Evolutionary conservation across 2,329 filamentous ascomycete genomes (phyloP).

Genomic region (Nothopassalora personata): DNA sequence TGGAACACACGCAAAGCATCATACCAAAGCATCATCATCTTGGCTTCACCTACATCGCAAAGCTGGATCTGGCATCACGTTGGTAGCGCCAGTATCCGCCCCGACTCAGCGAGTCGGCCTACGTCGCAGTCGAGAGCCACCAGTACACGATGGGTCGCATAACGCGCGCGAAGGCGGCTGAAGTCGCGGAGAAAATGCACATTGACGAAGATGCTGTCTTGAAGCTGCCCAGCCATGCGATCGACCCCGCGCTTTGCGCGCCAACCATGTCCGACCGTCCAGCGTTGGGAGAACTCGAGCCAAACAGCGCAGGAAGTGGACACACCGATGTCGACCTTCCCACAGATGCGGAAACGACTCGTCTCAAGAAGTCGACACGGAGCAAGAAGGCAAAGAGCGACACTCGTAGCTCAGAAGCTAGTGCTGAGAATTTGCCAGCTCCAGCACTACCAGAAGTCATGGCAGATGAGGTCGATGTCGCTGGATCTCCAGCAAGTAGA

Average conservation of each 20-base stretch:
- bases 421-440: neutral
- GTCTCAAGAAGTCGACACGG: slow-evolving; percentile 32
- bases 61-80: neutral
- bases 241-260: slow-evolving; percentile 4
- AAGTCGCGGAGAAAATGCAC: slow-evolving; percentile 36
- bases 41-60: neutral
- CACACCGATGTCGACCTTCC: slow-evolving; percentile 18
- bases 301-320: slow-evolving; percentile 30
- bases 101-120: neutral
- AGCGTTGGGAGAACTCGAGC: slow-evolving; percentile 38
- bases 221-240: slow-evolving; percentile 25
- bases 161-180: slow-evolving; percentile 39
- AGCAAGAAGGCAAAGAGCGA: slow-evolving; percentile 28
- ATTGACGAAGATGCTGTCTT: slow-evolving; percentile 32
- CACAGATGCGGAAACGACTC: neutral
- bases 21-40: neutral
- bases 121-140: neutral
- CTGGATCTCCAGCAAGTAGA: slow-evolving; percentile 16
- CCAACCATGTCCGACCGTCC: slow-evolving; percentile 24
- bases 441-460: slow-evolving; percentile 8
- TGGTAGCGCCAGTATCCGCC: neutral
- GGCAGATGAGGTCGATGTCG: slow-evolving; percentile 17
- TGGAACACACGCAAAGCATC: neutral
- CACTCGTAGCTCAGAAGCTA: slow-evolving; percentile 10
- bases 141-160: slow-evolving; percentile 31